Evolutionary conservation across 2,329 filamentous ascomycete genomes (phyloP), one percentile per base, ranked within the genome.

Genomic region (Pyricularia sp.): DNA sequence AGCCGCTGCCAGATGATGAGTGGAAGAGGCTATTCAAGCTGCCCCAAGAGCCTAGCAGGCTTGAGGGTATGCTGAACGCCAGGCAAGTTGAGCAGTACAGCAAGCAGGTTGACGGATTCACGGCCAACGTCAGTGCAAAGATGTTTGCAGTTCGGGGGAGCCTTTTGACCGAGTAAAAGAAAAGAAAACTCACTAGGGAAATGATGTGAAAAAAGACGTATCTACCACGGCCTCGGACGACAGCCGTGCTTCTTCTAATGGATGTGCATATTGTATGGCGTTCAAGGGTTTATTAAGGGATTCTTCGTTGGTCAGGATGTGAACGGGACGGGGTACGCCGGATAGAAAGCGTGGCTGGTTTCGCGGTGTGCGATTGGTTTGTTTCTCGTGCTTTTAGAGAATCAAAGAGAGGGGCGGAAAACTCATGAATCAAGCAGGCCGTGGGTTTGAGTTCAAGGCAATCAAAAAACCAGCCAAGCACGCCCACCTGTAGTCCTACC

Each of bases 11-110:
- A 55, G 95, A 99, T 83, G 94, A 98, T 76, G 95, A 99, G 85
- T 99, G 94, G 94, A 92, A 97, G 83, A 90, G 92, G 78, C 86
- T 98, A 75, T 99, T 98, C 88, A 99, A 99, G 88, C 87, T 99
- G 74, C 95, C 95, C 30, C 90, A 93, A 78, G 94, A 98, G 84
- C 94, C 95, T 69, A 97, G 91, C 82, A 86, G 94, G 73, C 83
- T 98, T 74, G 94, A 98, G 84, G 92, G 91, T 73, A 92, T 99
- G 86, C 85, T 99, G 77, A 97, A 97, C 79, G 94, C 92, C 72
- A 88, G 93, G 81, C 95, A 99, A 83, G 93, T 97, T 69, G 94
- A 98, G 83, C 94, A 98, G 83, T 99, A 98, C 83, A 92, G 94
- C 77, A 91, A 93, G 83, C 95, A 98, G 84, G 92, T 98, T 70